phyloP scores from a whole-genome alignment of 2,329 filamentous ascomycete genomes.

The Fusarium agapanthi region DNA sequence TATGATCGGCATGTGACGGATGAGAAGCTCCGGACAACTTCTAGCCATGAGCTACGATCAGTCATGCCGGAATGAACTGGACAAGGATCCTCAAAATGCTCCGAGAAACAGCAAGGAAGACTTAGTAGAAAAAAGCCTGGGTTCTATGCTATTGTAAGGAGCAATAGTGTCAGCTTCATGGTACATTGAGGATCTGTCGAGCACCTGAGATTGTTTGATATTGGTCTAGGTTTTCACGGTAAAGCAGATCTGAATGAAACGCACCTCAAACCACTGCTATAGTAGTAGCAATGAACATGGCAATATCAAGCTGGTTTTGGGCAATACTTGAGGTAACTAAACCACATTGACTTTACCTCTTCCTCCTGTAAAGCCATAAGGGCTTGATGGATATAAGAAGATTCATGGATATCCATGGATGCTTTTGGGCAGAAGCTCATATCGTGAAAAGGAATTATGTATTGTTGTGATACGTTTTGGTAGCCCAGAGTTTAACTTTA shows the following conservation, averaged over 20 bases:
- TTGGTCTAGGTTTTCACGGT: not conserved
- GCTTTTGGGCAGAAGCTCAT: not conserved
- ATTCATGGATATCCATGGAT: not conserved
- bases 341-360: not conserved
- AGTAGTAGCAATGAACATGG: not conserved
- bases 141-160: too few relatives aligned
- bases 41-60: not conserved
- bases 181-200: not conserved
- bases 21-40: not conserved
- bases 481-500: not conserved
- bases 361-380: not conserved
- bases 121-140: accelerated
- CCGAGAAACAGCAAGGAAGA: not conserved
- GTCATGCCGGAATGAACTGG: not conserved
- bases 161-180: accelerated
- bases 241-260: not conserved
- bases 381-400: not conserved
- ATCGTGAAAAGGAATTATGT: not conserved
- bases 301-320: too few relatives aligned
- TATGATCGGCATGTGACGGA: not conserved
- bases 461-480: accelerated
- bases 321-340: accelerated
- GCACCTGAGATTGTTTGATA: not conserved
- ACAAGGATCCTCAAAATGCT: not conserved
- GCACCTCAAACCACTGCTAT: not conserved